Evolutionary conservation across 352 stramenopile genomes (phyloP), one percentile per base, ranked within the genome.

Genomic region (Pythium chondricola): DNA sequence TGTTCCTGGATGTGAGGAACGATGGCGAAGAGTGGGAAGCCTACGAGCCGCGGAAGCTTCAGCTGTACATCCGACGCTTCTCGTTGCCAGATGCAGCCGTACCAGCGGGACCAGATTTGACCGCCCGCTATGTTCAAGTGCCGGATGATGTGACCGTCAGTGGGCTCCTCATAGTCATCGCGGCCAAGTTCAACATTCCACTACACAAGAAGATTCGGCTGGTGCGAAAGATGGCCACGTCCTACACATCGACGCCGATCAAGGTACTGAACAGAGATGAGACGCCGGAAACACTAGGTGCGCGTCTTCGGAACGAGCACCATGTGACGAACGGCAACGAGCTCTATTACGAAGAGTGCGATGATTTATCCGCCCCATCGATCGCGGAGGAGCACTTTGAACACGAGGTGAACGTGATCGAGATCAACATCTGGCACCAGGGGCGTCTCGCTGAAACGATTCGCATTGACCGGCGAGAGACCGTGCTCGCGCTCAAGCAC

Each of bases 371-470:
- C 11, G 52, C 61, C 14, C 51, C 64, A 26, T 90, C 78, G 3
- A 61, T 63, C 4, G 81, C 81, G 10, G 71, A 83, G 43, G 59
- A 62, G 17, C 71, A 75, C 41, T 93, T 90, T 44, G 81, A 88
- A 42, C 73, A 74, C 11, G 75, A 89, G 44, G 72, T 79, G 11
- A 89, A 93, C 45, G 75, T 83, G 63, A 90, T 93, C 40, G 71
- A 63, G 4, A 54, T 93, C n/a, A 88, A 83, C 30, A 72, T 86
- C 33, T 85, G 83, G 40, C 84, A 83, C 43, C 35, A 74, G 37
- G 63, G 64, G 7, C 56, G 45, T 17, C 30, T 63, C 4, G 60
- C 73, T 0, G 66, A 85, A 55, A 61, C 64, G 4, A 71, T 93
- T 51, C 65, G 63, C 10, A 87, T 93, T 22, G 81, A 93, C 37